Base-by-base conservation (phyloP, 441 rosid species). In the Gossypium schwendimanii region DNA sequence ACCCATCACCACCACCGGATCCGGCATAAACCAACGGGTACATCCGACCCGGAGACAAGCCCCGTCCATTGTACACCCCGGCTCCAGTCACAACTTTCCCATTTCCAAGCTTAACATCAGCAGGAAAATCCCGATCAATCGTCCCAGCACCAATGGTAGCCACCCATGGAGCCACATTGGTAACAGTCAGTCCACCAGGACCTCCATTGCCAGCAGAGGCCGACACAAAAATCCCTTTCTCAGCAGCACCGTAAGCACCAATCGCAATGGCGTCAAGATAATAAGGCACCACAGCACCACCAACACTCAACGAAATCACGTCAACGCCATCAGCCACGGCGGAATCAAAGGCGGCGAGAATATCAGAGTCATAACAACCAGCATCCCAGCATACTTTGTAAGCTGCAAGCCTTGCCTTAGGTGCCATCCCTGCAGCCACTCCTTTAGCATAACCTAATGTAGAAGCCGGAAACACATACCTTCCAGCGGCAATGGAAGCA, bases 221-320 rank as follows among this genome's bases (percentile, higher is more conserved):
- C 0, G 98, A 93, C 20, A 93, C 96, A 68, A 91, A 93, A 17
- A 91, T 78, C 1, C 98, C 94, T 1, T 81, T 79, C 53, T 91
- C 94, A 20, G 78, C 73, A 0, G 98, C 98, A 15, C 96, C 97
- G 4, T 84, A 93, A 23, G 98, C 88, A 1, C 88, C 97, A 1
- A 93, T 93, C 0, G 98, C 97, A 45, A 91, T 91, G 21, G 98
- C 89, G 49, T 93, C 98, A 8, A 93, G 82, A 75, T 87, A 79
- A 53, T 89, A 93, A n/a, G 98, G 98, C 33, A 89, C 94, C 1
- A 93, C 98, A 3, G 89, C 91, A 6, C 98, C 98, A 4, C 98
- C 98, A 0, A 93, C 98, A 60, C 93, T 87, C 20, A 93, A 81
- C 0, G 98, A 93, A 36, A 93, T 76, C 0, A 93, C 94, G 47